Evolutionary conservation across 768 basidiomycete genomes (phyloP).

Genomic region (Kwoniella sp.): DNA sequence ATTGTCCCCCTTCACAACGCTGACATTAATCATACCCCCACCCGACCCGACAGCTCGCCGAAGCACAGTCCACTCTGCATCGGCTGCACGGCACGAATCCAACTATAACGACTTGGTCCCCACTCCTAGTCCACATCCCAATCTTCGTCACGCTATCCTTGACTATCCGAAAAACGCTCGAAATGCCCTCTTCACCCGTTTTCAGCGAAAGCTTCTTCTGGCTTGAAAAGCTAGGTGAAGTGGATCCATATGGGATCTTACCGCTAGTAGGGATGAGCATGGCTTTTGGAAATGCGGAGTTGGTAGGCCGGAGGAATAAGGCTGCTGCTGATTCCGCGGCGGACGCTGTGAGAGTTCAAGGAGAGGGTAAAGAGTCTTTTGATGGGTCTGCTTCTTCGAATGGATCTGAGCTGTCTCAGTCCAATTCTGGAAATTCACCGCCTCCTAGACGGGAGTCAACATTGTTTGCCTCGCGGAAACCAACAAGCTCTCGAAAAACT

Average conservation of each 20-base stretch:
- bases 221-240: constrained; percentile 48
- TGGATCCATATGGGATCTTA: constrained; percentile 49
- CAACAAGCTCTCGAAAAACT: no score
- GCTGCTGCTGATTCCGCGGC: background rate
- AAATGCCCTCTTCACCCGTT: constrained; percentile 35
- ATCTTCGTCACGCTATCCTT: constrained; percentile 53
- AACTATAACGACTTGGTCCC: constrained; percentile 46
- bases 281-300: constrained; percentile 55
- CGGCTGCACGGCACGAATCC: constrained; percentile 51
- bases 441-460: no score
- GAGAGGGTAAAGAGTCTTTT: background rate
- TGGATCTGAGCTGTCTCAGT: background rate
- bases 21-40: no score
- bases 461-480: no score
- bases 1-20: no score
- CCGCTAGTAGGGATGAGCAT: constrained; percentile 50
- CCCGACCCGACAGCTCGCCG: constrained; percentile 39
- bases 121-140: constrained; percentile 55
- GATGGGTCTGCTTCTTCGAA: background rate
- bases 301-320: constrained; percentile 22
- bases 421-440: no score
- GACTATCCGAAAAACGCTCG: constrained; percentile 53
- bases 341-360: background rate
- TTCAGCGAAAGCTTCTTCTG: constrained; percentile 42
- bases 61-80: constrained; percentile 38